Base-by-base conservation (phyloP, 768 basidiomycete species). In the Rhodotorula taiwanensis region DNA sequence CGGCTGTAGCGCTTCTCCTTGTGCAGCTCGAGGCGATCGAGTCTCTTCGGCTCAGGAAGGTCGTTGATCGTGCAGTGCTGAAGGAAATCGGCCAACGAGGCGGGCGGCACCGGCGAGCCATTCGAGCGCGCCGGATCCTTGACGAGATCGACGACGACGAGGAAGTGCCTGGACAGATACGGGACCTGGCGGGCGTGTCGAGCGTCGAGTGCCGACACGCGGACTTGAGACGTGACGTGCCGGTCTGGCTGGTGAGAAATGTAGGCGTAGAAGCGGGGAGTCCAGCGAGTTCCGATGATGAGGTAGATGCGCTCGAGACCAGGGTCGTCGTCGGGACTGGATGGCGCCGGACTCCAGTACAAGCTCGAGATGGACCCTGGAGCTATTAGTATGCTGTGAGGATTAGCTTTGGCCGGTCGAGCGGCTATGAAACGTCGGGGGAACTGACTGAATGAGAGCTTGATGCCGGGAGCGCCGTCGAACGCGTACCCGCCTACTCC, bases 151-250 rank as follows among this genome's bases (percentile, higher is more conserved):
- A 60, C 33, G 36, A 5, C 16, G 45, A 60, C 28, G 36, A 36
- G 28, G 47, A 54, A 54, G 45, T 41, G 25, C 23, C 45, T 33
- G 20, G 52, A 58, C 27, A 57, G 49, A 49, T 25, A 51, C 21
- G 57, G 48, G 15, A 13, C 39, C 25, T 31, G 25, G 4, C 28
- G 28, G 3, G 34, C 31, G 41, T 64, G 62, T 6, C 25, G 28
- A 16, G n/a, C 15, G 47, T 64, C 62, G 52, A 64, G 34, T 1
- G 56, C 62, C 14, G 51, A 31, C 23, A 58, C 31, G 23, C 62
- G 34, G 10, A 53, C 28, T 3, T 44, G 14, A 13, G 34, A 30
- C 39, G 31, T 27, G 28, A 20, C 11, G 18, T 25, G 13, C 23
- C 36, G 8, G 23, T 11, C 41, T 28, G 1, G 2, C 36, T 27